Evolutionary conservation across 345 rosid species (phyloP), one percentile per base, ranked within the genome.

Genomic region (Iberis pinnata): DNA sequence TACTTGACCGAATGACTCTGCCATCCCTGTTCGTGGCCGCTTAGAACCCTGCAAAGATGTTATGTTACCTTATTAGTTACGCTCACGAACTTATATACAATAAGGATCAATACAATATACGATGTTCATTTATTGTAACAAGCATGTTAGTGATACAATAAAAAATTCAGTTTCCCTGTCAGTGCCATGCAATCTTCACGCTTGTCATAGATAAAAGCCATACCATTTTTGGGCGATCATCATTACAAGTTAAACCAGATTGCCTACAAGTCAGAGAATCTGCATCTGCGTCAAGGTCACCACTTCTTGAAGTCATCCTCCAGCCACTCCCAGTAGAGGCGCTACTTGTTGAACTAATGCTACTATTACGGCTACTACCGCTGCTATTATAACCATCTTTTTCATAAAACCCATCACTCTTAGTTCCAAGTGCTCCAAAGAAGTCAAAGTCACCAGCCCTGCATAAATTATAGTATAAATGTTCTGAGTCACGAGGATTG

Each of bases 281-380:
- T 55, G 94, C 99, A 81, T 93, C 99, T 19, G 98, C 95, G 39
- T 88, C 99, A 42, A 85, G 94, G 63, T 93, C 99, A 46, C 85
- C 89, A 67, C 74, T 67, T 73, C 74, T 84, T 24, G 78, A 65
- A 57, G 73, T 73, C 78, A 83, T 78, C 64, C 70, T 78, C 72
- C 73, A 70, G 56, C 86, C 95, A 76, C 94, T 88, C 53, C 86
- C 95, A 54, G 89, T 81, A 33, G 97, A 93, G 62, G 88, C 81
- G 68, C 93, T 76, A 59, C 93, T 89, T 74, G 88, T 46, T 67
- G 93, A 77, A 78, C 95, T 86, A 71, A 83, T 74, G 72, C 98
- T 92, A 76, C 95, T 93, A 74, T 72, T 70, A 58, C 88, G 85
- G 72, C 97, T 93, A 69, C 88, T 93, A 69, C 95, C 84, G 60